Percentiles rank a stretch among this genome's conserved stretches.
phyloP scores from a whole-genome alignment of 495 filamentous ascomycete genomes.

The Annulohypoxylon stygium region DNA sequence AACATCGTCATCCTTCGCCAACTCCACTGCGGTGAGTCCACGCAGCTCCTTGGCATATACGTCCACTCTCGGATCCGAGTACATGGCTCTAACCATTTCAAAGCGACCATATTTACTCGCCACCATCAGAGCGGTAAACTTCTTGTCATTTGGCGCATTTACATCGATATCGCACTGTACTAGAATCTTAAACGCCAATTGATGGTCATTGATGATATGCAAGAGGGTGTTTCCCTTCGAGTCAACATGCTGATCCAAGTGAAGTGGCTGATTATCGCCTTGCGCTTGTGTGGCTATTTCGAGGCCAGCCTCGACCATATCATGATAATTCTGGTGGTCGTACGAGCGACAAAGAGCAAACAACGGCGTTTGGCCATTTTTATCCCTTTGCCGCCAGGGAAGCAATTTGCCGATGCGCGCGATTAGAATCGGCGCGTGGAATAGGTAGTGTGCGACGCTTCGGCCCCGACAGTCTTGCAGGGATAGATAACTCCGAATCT shows the following conservation, averaged over 20 bases:
- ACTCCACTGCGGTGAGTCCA: constrained; percentile 93
- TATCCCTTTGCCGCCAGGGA: constrained; percentile 92
- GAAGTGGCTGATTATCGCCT: constrained; percentile 80
- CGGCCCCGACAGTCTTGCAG: constrained; percentile 86
- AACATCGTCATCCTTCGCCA: constrained; percentile 98
- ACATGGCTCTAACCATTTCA: constrained; percentile 90
- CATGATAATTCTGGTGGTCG: constrained; percentile 86
- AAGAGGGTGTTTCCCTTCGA: constrained; percentile 92
- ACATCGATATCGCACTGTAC: constrained; percentile 89
- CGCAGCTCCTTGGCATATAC: constrained; percentile 84
- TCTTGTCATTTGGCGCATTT: constrained; percentile 96
- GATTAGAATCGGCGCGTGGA: constrained; percentile 87
- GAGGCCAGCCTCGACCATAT: constrained; percentile 86
- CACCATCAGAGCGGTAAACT: constrained; percentile 96
- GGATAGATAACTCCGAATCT: constrained; percentile 74
- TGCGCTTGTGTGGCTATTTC: constrained; percentile 80
- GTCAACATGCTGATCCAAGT: constrained; percentile 94
- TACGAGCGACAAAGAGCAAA: constrained; percentile 96
- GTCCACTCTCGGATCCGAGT: constrained; percentile 89
- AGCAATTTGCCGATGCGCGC: constrained; percentile 77
- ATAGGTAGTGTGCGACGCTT: constrained; percentile 95
- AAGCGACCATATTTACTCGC: constrained; percentile 98
- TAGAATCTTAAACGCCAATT: constrained; percentile 79
- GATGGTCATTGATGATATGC: constrained; percentile 90
- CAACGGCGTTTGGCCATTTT: constrained; percentile 94